These are phyloP conservation scores for Dactylellina drechsleri DNA, from an alignment of 2,329 filamentous ascomycete species.

Conservation along the genomic window DNA sequence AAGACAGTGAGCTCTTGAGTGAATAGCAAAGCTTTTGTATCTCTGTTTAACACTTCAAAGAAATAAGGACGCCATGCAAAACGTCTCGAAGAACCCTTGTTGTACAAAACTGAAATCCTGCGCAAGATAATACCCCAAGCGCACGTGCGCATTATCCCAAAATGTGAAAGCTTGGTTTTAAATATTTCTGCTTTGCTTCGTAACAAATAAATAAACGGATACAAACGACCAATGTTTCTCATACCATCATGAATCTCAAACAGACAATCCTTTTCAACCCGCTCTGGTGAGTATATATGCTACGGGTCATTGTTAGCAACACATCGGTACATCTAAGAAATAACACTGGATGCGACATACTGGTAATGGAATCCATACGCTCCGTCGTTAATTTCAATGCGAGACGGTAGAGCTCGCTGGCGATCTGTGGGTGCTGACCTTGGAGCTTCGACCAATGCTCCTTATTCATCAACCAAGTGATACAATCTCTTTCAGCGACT, in stretches of 20 bases:
- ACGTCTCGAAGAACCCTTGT: no score
- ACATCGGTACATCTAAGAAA: not conserved
- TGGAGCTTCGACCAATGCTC: conserved; percentile 79
- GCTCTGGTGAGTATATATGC: conserved; percentile 57
- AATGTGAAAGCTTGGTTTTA: conserved; percentile 6
- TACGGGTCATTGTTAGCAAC: conserved; percentile 10
- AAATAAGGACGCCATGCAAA: not conserved
- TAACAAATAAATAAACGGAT: no score
- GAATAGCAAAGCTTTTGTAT: not conserved
- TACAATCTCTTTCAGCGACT: conserved; percentile 80
- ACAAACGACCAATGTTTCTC: no score
- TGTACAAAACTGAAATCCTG: not conserved
- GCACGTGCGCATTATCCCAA: conserved; percentile 47
- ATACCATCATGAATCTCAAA: not conserved
- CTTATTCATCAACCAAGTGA: conserved; percentile 81
- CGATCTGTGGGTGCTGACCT: conserved; percentile 77
- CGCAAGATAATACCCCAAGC: not conserved
- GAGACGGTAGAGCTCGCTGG: conserved; percentile 82
- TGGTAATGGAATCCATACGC: conserved; percentile 79
- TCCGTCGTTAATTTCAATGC: conserved; percentile 95
- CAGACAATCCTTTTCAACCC: conserved; percentile 49
- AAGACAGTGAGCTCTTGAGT: not conserved
- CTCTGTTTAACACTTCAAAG: not conserved
- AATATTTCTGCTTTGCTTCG: no score
- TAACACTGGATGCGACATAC: conserved; percentile 23